Percentiles rank a stretch among this genome's conserved stretches.
Conservation (phyloP, 371 early-diverging fungal species). For the Batkoa obscura region DNA sequence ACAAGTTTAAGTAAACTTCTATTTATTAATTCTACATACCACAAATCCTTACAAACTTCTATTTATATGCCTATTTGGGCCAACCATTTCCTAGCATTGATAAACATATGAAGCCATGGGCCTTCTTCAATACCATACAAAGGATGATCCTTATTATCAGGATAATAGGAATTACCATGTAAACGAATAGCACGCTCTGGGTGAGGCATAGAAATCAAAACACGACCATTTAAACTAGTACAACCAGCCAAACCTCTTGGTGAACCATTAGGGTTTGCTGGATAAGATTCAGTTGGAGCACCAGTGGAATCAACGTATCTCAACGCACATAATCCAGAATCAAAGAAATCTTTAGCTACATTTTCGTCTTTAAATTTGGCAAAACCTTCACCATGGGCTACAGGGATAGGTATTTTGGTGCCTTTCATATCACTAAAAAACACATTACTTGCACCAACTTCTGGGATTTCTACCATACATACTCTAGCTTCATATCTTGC, state of each 20-base stretch:
- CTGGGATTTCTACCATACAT: conserved; percentile 43
- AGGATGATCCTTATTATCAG: conserved; percentile 20
- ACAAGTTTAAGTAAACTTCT: too few species aligned
- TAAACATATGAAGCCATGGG: conserved; percentile 73
- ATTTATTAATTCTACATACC: too few species aligned
- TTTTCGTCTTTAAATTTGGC: conserved; percentile 42
- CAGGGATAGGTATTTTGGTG: conserved; percentile 75
- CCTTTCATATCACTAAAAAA: conserved; percentile 86
- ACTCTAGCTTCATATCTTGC: conserved; percentile 89
- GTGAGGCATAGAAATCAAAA: conserved; percentile 92
- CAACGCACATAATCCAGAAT: conserved; percentile 30
- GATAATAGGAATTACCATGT: conserved; percentile 74
- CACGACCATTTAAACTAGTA: conserved; percentile 64
- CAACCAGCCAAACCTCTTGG: conserved; percentile 73
- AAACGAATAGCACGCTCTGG: conserved; percentile 82
- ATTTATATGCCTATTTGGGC: conserved; percentile 8
- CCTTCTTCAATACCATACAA: conserved; percentile 49
- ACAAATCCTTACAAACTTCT: too few species aligned
- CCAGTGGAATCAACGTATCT: conserved; percentile 76
- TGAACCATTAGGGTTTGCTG: conserved; percentile 89
- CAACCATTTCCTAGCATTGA: conserved; percentile 66
- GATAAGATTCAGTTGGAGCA: conserved; percentile 52
- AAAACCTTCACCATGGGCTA: conserved; percentile 93
- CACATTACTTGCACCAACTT: conserved; percentile 12
- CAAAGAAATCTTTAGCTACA: conserved; percentile 20